phyloP scores from a whole-genome alignment of 352 stramenopile species.

The Thalassiosira mediterranea region DNA sequence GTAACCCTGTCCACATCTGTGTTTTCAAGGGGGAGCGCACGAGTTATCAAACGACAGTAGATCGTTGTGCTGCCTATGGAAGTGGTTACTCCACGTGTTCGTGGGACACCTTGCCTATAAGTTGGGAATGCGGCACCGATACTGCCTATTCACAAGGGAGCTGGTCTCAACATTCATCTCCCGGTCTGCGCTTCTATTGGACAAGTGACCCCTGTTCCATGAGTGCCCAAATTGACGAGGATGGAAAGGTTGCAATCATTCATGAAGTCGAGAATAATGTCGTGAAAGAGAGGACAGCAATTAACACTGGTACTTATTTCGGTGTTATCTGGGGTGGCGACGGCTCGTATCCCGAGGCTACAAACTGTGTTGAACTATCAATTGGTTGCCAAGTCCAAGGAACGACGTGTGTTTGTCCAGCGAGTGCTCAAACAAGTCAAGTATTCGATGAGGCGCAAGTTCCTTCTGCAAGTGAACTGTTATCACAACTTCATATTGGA shows the following conservation, averaged over 20 bases:
- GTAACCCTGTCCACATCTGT: conserved; percentile 39
- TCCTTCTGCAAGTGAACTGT: conserved; percentile 6
- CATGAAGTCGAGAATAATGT: conserved; percentile 22
- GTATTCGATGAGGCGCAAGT: conserved; percentile 8
- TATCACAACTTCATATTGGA: conserved; percentile 18
- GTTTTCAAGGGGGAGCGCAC: conserved; percentile 52
- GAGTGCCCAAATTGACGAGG: conserved; percentile 37
- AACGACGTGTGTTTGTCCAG: conserved; percentile 41
- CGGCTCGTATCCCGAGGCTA: conserved; percentile 27
- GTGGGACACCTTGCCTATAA: conserved; percentile 36
- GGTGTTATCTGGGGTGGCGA: conserved; percentile 39
- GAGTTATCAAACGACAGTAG: conserved; percentile 23
- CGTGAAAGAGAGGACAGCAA: conserved; percentile 40
- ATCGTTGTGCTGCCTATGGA: conserved; percentile 34
- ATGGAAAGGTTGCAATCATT: conserved; percentile 54
- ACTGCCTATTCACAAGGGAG: conserved; percentile 18
- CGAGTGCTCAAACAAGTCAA: conserved; percentile 14
- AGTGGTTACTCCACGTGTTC: conserved; percentile 37
- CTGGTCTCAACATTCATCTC: conserved; percentile 33
- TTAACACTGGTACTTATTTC: conserved; percentile 50
- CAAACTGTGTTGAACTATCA: conserved; percentile 30
- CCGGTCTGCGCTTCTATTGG: conserved; percentile 52
- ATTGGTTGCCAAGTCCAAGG: conserved; percentile 36
- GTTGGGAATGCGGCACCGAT: conserved; percentile 46
- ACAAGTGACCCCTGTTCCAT: conserved; percentile 37